These are phyloP conservation scores for Colletotrichum agaves DNA, from an alignment of 2,329 filamentous ascomycete species.

Conservation along the genomic window DNA sequence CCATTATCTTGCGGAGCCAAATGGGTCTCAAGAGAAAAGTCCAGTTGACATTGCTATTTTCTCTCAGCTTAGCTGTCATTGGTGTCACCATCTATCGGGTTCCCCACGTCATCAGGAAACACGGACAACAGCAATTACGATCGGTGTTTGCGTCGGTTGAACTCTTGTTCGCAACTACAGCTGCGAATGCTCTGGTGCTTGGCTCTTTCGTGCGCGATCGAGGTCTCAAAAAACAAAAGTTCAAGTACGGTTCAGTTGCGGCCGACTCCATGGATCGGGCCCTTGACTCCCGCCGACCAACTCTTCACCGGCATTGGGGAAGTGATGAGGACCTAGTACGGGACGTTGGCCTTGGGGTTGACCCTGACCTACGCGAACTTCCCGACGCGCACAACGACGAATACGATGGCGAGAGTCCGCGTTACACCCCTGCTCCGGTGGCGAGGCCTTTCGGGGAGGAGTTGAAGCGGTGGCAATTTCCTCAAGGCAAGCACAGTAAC, in stretches of 20 bases:
- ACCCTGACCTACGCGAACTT: conserved; percentile 60
- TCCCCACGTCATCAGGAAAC: conserved; percentile 76
- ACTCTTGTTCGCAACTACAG: conserved; percentile 85
- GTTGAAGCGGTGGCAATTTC: conserved; percentile 61
- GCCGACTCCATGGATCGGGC: conserved; percentile 71
- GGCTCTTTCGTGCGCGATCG: conserved; percentile 93
- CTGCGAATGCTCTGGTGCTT: conserved; percentile 89
- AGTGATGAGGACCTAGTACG: conserved; percentile 92
- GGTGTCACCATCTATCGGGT: conserved; percentile 84
- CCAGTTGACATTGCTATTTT: conserved; percentile 83
- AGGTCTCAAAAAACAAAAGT: conserved; percentile 90
- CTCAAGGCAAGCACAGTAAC: conserved; percentile 51
- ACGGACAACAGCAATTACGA: conserved; percentile 85
- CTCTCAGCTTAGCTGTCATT: conserved; percentile 83
- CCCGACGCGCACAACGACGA: conserved; percentile 38
- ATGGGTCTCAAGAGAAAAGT: conserved; percentile 83
- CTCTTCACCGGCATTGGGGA: conserved; percentile 76
- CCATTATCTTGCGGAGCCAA: conserved; percentile 82
- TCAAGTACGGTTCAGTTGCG: conserved; percentile 70
- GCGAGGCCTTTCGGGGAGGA: conserved; percentile 46
- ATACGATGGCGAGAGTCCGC: conserved; percentile 40
- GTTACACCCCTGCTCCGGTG: conserved; percentile 51
- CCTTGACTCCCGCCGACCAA: conserved; percentile 55
- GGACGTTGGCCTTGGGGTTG: conserved; percentile 77
- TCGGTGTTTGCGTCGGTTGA: conserved; percentile 91